These are phyloP conservation scores for Lactarius quietus DNA, from an alignment of 768 basidiomycete species.

Conservation along the genomic window DNA sequence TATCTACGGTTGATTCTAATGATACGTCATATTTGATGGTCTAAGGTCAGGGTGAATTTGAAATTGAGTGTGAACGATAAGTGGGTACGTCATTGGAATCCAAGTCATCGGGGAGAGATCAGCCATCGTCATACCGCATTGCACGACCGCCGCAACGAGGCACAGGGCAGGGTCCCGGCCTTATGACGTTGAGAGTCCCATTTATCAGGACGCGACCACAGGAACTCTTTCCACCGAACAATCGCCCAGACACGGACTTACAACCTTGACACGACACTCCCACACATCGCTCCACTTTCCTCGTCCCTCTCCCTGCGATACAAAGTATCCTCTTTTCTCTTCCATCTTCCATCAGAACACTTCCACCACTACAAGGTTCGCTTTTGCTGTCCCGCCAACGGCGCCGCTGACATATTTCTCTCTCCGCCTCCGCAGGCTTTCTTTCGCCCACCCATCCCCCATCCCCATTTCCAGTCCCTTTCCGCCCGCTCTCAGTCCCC, in stretches of 20 bases:
- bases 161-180: constrained; percentile 21
- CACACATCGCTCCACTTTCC: not conserved
- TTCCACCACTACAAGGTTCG: not conserved
- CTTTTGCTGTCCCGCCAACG: not conserved
- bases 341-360: constrained; percentile 6
- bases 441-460: not conserved
- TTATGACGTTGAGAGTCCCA: constrained; percentile 18
- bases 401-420: constrained; percentile 10
- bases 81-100: constrained; percentile 14
- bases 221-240: constrained; percentile 14
- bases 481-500: constrained; percentile 2
- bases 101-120: not conserved
- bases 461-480: not conserved
- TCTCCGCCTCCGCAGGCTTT: not conserved
- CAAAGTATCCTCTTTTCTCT: not conserved
- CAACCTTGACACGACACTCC: constrained; percentile 11
- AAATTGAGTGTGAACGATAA: constrained; percentile 11
- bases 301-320: not conserved
- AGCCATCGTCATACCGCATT: not conserved
- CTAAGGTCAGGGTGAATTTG: constrained; percentile 9
- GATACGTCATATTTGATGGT: constrained; percentile 12
- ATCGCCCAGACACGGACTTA: constrained; percentile 2
- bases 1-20: constrained; percentile 13
- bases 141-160: constrained; percentile 15
- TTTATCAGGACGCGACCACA: constrained; percentile 18